Evolutionary conservation across 2,329 filamentous ascomycete genomes (phyloP), one percentile per base, ranked within the genome.

Genomic region (Chaetoscypha palmicola): DNA sequence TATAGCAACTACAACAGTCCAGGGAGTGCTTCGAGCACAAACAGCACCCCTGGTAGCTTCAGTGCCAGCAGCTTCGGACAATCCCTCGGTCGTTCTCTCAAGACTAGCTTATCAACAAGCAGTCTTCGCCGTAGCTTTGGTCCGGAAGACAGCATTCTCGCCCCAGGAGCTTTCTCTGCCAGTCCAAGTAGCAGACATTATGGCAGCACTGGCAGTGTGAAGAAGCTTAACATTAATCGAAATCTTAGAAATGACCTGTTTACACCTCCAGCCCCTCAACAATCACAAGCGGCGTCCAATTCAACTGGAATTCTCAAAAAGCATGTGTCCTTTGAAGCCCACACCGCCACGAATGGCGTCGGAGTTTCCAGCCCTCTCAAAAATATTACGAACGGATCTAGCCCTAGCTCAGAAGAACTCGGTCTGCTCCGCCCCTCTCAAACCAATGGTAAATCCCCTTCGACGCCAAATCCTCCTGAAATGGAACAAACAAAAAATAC

Each of bases 211-310:
- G 77, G 79, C 34, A 86, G 77, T 60, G 78, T 95, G 55, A 96
- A 96, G 70, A 90, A 89, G 64, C 76, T 98, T 45, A 84, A 90
- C 41, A 96, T 98, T 62, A 94, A 96, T 66, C 83, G 88, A 51
- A 84, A 83, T 53, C 73, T 98, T 61, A 78, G 86, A 42, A 89
- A 76, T 46, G 83, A 87, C 56, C 69, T 82, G 12, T 84, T 83
- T 60, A 74, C 72, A 2, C 77, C 77, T 1, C 77, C 78, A 0
- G 72, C 68, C 11, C 41, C 48, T 24, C 60, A 46, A 49, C 60
- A 24, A 51, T 47, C 34, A 52, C 62, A 51, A 61, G 47, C 54
- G 61, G 58, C 66, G 23, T 69, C 73, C 41, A 81, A 81, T 58
- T 61, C 64, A 33, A 58, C 64, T 46, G 55, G 67, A 9, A 66